A percentile compares a stretch with the other conserved stretches of the same genome.
phyloP scores from a whole-genome alignment of 2,329 filamentous ascomycete species.

The Claviceps humidiphila region DNA sequence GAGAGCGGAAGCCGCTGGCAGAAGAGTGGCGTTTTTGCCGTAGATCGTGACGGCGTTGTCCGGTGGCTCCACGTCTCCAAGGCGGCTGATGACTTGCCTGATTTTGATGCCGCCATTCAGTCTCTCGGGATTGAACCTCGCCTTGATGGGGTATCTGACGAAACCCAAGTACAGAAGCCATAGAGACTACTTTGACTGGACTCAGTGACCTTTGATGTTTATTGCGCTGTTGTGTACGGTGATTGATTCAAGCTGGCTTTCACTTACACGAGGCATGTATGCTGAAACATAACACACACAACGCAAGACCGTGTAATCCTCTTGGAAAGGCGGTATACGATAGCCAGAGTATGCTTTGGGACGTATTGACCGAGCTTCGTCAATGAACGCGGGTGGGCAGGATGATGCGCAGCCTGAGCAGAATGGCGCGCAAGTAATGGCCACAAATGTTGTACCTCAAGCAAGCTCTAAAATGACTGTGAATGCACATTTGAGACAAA shows the following conservation, averaged over 20 bases:
- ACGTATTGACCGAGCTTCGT: too few species aligned
- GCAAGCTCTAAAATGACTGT: not conserved
- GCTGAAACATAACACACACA: too few species aligned
- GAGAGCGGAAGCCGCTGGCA: slow-evolving; percentile 59
- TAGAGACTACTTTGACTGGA: not conserved
- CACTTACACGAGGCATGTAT: not conserved
- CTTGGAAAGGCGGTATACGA: too few species aligned
- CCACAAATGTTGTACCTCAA: not conserved
- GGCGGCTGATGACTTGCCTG: slow-evolving; percentile 19
- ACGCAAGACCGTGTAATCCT: too few species aligned
- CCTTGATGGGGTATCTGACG: not conserved
- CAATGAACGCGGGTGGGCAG: too few species aligned
- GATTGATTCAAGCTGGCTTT: too few species aligned
- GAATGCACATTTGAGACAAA: not conserved
- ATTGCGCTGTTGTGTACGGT: too few species aligned
- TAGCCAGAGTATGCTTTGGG: too few species aligned
- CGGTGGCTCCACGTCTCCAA: slow-evolving; percentile 18
- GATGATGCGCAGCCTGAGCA: too few species aligned
- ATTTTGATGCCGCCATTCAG: slow-evolving; percentile 16
- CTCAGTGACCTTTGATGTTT: not conserved
- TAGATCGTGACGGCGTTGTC: slow-evolving; percentile 19
- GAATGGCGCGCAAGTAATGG: too few species aligned
- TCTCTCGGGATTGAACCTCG: slow-evolving; percentile 11
- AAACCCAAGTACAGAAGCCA: not conserved
- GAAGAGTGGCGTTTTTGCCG: slow-evolving; percentile 49